Conservation (phyloP, 1,139 yeast species). For the Kurtzmaniella quercitrusa region DNA sequence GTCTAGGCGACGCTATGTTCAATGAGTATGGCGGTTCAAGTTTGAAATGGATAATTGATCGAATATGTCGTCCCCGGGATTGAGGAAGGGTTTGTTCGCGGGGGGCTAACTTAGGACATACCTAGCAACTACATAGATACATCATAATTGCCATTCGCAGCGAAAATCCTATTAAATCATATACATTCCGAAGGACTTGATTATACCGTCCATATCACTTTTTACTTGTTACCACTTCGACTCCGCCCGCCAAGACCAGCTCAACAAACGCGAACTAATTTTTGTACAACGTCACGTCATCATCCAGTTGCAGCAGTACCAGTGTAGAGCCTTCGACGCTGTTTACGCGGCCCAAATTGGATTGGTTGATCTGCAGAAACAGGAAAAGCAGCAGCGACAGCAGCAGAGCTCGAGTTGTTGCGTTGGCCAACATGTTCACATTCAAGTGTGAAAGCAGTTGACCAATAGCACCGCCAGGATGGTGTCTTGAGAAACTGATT, state of each 20-base stretch:
- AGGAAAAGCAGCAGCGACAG: conserved; percentile 1
- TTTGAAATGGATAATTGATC: no score
- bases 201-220: no score
- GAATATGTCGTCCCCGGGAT: no score
- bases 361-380: neutral
- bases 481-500: conserved; percentile 60
- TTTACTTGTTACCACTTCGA: no score
- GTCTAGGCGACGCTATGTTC: no score
- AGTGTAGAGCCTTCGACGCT: conserved; percentile 7
- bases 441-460: conserved; percentile 41
- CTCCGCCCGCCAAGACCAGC: conserved; percentile 1
- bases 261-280: conserved; percentile 24
- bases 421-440: conserved; percentile 15
- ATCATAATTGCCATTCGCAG: no score
- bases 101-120: no score
- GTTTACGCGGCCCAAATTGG: conserved; percentile 2
- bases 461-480: conserved; percentile 93
- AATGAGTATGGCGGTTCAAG: no score
- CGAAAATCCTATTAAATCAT: no score
- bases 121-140: no score
- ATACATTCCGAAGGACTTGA: no score
- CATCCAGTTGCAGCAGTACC: conserved; percentile 4
- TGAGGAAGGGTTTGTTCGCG: no score
- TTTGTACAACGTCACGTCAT: conserved; percentile 2
- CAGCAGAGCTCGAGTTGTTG: neutral